phyloP scores from a whole-genome alignment of 2,329 filamentous ascomycete genomes.

The Microsporum ferrugineum region DNA sequence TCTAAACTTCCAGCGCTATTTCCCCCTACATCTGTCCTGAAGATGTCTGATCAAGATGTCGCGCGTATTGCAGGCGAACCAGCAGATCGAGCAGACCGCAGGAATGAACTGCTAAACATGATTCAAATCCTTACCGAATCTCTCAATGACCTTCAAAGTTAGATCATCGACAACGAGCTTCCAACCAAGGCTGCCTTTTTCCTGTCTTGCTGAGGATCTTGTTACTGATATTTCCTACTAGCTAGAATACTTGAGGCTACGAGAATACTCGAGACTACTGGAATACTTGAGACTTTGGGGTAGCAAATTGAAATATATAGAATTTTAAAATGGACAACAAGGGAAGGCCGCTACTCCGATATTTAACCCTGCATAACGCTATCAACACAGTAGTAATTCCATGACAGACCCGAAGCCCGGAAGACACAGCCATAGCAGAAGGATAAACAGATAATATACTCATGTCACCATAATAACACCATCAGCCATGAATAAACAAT shows the following conservation, averaged over 20 bases:
- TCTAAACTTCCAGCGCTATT: not conserved
- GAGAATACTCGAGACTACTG: no score
- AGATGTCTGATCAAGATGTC: conserved; percentile 4
- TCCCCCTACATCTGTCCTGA: not conserved
- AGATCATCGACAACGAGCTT: not conserved
- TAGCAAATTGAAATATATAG: no score
- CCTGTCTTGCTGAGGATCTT: no score
- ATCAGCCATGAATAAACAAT: not conserved
- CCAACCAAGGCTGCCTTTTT: no score
- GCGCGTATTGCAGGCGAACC: conserved; percentile 3
- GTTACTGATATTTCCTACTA: no score
- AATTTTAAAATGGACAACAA: no score
- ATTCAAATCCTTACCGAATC: not conserved
- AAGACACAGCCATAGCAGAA: not conserved
- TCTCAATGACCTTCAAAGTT: not conserved
- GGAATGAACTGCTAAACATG: not conserved
- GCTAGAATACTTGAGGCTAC: no score
- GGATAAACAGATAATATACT: not conserved
- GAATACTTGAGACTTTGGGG: no score
- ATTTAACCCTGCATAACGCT: not conserved
- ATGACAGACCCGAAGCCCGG: not conserved
- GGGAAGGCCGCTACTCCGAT: not conserved
- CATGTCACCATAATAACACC: not conserved
- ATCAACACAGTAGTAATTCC: not conserved
- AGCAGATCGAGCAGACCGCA: not conserved